A percentile compares a stretch with the other conserved stretches of the same genome.
Conservation (phyloP, 1,284 basidiomycete genomes). For the Sanghuangporus weigelae region DNA sequence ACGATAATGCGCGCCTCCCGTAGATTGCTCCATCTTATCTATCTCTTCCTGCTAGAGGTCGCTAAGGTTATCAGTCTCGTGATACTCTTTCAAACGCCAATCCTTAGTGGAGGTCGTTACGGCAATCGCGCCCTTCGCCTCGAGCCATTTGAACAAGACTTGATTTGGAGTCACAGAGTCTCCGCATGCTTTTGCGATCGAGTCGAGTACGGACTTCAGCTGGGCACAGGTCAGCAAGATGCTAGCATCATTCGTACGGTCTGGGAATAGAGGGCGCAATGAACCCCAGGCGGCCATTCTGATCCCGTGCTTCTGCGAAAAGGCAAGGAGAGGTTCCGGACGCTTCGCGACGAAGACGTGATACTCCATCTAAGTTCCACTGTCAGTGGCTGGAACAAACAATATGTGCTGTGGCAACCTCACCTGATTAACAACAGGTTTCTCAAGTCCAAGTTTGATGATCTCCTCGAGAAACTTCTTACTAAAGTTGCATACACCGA, state of each 20-base stretch:
- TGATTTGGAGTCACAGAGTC: constrained; percentile 46
- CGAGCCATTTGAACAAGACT: constrained; percentile 57
- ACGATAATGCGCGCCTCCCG: constrained; percentile 54
- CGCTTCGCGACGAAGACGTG: constrained; percentile 74
- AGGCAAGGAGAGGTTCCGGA: constrained; percentile 51
- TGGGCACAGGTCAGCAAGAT: constrained; percentile 33
- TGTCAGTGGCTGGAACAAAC: background rate
- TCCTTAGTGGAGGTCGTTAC: constrained; percentile 75
- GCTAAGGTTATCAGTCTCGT: constrained; percentile 48
- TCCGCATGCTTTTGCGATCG: constrained; percentile 19
- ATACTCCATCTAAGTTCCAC: constrained; percentile 60
- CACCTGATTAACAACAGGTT: constrained; percentile 79
- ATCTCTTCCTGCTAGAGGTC: constrained; percentile 60
- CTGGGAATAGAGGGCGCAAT: constrained; percentile 51
- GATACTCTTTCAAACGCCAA: constrained; percentile 61
- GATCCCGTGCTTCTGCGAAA: constrained; percentile 58
- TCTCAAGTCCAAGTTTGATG: constrained; percentile 49
- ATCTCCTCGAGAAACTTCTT: constrained; percentile 62
- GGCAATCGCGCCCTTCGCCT: constrained; percentile 49
- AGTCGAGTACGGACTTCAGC: constrained; percentile 45
- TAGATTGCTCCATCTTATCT: constrained; percentile 53
- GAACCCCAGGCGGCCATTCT: constrained; percentile 64
- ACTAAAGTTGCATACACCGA: constrained; percentile 84
- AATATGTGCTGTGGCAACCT: background rate
- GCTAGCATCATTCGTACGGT: constrained; percentile 48